Base-by-base conservation (phyloP, 2,329 filamentous ascomycete genomes). In the Fusarium albosuccineum region DNA sequence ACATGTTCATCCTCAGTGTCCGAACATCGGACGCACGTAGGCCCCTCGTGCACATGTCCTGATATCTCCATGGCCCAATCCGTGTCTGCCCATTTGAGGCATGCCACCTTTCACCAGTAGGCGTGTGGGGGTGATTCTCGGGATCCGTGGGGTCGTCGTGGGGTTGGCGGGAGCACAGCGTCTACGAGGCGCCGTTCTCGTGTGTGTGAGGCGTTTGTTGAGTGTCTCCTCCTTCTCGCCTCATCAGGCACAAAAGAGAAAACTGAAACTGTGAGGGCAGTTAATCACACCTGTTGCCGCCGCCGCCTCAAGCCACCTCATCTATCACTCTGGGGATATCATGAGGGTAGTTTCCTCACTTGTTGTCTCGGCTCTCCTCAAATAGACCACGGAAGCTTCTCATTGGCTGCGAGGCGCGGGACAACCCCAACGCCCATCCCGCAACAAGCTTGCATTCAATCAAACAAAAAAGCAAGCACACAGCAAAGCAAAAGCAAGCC, bases 311-410 rank as follows among this genome's bases (percentile, higher is more conserved):
- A 33, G 52, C 39, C 55, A 64, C 61, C 55, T 53, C 37, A 8
- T 26, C 13, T 16, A 33, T 50, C 13, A 30, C 17, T 30, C 46
- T 40, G 30, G 42, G 29, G 30, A 13, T 22, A 22, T 22, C 17
- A 22, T 22, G 17, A 22, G 17, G 17, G 17, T 64, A 45, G 64
- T 68, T 67, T 40, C 55, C 65, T 65, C 64, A 27, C 26, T 68
- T 37, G 60, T 68, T 68, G n/a, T 50, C 64, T 65, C 64, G 22
- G 14, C n/a, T 33, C 50, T 46, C 39, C 50, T 53, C 50, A 53
- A 33, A 39, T 11, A 42, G 22, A 14, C 26, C 30, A 30, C 37
- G 16, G 17, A n/a, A 10, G 40, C 39, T n/a, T 54, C 17, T 60
- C 14, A 61, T 67, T 67, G 64, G 48, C 48, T n/a, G 10, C 34